Percentiles rank a stretch among this genome's conserved stretches.
These are phyloP conservation scores for Phytophthora pistaciae DNA, from an alignment of 352 stramenopile genomes.

Conservation along the genomic window DNA sequence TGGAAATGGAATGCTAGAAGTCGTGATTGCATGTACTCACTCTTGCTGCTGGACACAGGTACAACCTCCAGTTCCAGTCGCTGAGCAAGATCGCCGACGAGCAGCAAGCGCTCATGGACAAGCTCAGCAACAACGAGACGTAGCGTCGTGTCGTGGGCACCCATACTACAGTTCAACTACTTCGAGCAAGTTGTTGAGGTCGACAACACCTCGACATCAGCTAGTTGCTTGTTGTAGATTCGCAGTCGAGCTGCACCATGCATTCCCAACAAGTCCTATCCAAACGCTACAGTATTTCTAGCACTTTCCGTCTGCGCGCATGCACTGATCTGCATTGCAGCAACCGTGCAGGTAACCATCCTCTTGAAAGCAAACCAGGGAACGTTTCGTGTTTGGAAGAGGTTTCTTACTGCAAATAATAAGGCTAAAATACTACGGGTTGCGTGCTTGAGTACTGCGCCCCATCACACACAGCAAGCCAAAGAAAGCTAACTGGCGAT, in stretches of 20 bases:
- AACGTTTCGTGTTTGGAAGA: slow-evolving; percentile 20
- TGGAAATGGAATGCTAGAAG: neutral
- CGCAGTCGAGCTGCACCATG: neutral
- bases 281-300: no score
- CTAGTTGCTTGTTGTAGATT: slow-evolving; percentile 3
- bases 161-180: neutral
- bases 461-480: slow-evolving; percentile 49
- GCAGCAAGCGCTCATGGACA: slow-evolving; percentile 85
- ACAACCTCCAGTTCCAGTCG: slow-evolving; percentile 83
- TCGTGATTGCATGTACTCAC: slow-evolving; percentile 10
- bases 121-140: slow-evolving; percentile 90
- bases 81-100: slow-evolving; percentile 83
- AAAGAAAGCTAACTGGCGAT: slow-evolving; percentile 40
- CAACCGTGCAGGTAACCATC: neutral
- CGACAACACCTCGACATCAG: neutral
- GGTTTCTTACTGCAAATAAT: slow-evolving; percentile 56
- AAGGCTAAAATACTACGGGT: slow-evolving; percentile 52
- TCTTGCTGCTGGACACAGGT: slow-evolving; percentile 38
- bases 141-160: slow-evolving; percentile 34
- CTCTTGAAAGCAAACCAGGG: neutral
- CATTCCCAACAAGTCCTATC: no score
- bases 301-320: no score
- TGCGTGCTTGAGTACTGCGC: slow-evolving; percentile 43
- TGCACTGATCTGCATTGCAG: no score
- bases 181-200: neutral